phyloP scores from a whole-genome alignment of 208 protist genomes.

The Acanthamoeba royreba region DNA sequence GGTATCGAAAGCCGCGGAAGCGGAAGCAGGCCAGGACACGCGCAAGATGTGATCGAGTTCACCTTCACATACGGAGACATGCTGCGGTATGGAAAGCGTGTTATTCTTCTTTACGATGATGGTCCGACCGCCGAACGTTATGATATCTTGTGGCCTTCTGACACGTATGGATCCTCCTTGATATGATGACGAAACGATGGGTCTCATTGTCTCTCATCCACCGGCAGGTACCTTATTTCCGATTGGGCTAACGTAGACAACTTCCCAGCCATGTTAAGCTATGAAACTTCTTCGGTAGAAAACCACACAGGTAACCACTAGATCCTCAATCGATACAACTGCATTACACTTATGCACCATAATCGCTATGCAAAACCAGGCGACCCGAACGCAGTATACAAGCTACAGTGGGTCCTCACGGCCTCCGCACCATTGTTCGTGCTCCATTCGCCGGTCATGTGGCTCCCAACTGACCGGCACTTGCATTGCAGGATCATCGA shows the following conservation, averaged over 20 bases:
- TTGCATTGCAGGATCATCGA: not conserved
- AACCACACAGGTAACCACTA: not conserved
- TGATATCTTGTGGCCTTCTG: not conserved
- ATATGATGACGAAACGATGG: not conserved
- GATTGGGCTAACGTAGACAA: not conserved
- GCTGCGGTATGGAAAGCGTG: not conserved
- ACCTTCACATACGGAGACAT: not conserved
- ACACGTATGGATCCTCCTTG: no score
- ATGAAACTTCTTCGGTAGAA: not conserved
- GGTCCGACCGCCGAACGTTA: not conserved
- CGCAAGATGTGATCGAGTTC: not conserved
- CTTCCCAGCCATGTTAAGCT: not conserved
- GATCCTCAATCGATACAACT: not conserved
- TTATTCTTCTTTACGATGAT: not conserved
- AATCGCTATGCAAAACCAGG: not conserved
- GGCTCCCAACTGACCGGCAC: no score
- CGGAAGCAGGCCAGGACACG: no score
- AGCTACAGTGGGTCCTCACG: slow-evolving; percentile 1
- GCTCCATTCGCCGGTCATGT: no score
- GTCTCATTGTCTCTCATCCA: no score
- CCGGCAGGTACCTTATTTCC: not conserved
- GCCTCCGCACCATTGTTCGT: not conserved
- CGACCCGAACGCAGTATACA: not conserved
- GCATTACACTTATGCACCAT: no score
- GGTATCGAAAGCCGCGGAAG: no score